Conservation (phyloP, 805 yeast genomes). For the Tetrapisispora taiwanensis region DNA sequence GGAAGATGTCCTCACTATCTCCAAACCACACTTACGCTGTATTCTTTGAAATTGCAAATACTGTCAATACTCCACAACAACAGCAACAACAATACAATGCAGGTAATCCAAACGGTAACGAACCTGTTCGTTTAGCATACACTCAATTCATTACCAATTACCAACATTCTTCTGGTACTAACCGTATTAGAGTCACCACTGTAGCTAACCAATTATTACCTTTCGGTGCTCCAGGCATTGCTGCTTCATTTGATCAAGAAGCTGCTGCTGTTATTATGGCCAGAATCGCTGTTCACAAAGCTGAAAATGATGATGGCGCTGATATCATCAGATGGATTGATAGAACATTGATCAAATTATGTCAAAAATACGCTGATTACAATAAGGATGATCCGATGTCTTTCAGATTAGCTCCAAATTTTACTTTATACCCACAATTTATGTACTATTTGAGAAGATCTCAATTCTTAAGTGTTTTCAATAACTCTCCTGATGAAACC, state of each 20-base stretch:
- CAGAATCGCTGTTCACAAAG: slow-evolving; percentile 75
- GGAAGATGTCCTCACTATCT: slow-evolving; percentile 72
- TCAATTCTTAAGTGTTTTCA: slow-evolving; percentile 87
- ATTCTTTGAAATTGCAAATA: slow-evolving; percentile 65
- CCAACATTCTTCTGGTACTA: slow-evolving; percentile 85
- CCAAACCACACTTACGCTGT: slow-evolving; percentile 83
- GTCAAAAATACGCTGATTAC: slow-evolving; percentile 88
- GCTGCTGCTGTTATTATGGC: slow-evolving; percentile 92
- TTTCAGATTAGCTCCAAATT: slow-evolving; percentile 72
- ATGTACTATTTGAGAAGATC: slow-evolving; percentile 90
- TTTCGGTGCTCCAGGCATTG: slow-evolving; percentile 43
- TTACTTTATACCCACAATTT: slow-evolving; percentile 84
- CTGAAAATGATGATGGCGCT: slow-evolving; percentile 74
- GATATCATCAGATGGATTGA: slow-evolving; percentile 91
- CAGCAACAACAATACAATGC: slow-evolving; percentile 4
- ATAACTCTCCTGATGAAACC: slow-evolving; percentile 96
- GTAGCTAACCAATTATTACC: slow-evolving; percentile 43
- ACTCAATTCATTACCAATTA: slow-evolving; percentile 84
- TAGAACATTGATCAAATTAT: slow-evolving; percentile 74
- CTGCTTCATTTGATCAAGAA: slow-evolving; percentile 80
- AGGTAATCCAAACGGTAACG: slow-evolving; percentile 4
- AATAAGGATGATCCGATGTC: slow-evolving; percentile 72
- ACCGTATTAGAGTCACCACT: slow-evolving; percentile 82
- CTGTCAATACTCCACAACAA: slow-evolving; percentile 6
- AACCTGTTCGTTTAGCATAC: slow-evolving; percentile 31